Base-by-base conservation (phyloP, 1,284 basidiomycete genomes). In the Ceratobasidium sp. region DNA sequence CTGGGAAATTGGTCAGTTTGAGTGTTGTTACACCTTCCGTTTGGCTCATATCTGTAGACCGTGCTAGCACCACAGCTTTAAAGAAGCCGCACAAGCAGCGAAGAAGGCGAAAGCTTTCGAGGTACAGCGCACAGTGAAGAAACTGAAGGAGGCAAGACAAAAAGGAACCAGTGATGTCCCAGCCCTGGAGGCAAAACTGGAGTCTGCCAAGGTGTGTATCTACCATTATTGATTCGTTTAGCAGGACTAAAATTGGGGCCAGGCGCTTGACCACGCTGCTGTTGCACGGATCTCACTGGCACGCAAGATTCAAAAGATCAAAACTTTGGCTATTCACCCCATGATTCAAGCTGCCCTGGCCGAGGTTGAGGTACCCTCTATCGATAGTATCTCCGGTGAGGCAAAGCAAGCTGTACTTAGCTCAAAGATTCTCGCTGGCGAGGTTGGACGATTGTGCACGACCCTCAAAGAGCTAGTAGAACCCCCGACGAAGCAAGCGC, bases 21-120 rank as follows among this genome's bases (percentile, higher is more conserved):
- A 35, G 12, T n/a, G n/a, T 32, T 55, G 17, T 38, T 43, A 10
- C 25, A 3, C 1, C 10, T 20, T 13, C 34, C 31, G 34, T 32
- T 58, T 47, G 45, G 15, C 53, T 70, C 54, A 57, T 57, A 68
- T 60, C 13, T 69, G 54, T 57, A 68, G 56, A 34, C 49, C 38
- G 25, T 25, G 53, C 42, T 76, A 90, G 92, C 86, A 91, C 76
- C 90, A 91, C 74, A 83, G 84, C 72, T 74, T 88, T 60, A 88
- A 84, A 76, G 86, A 90, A 72, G 82, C 90, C 20, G 82, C 82
- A 69, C 89, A 88, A 74, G 85, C 87, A 3, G 85, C 87, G 55
- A 97, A 94, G 81, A 93, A 90, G 77, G 88, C 89, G 7, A 92
- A 88, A 77, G 82, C 86, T 0, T 93, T 93, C 73, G 95, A 97